phyloP scores from a whole-genome alignment of 257 asterid species.

The Plectranthus barbatus region DNA sequence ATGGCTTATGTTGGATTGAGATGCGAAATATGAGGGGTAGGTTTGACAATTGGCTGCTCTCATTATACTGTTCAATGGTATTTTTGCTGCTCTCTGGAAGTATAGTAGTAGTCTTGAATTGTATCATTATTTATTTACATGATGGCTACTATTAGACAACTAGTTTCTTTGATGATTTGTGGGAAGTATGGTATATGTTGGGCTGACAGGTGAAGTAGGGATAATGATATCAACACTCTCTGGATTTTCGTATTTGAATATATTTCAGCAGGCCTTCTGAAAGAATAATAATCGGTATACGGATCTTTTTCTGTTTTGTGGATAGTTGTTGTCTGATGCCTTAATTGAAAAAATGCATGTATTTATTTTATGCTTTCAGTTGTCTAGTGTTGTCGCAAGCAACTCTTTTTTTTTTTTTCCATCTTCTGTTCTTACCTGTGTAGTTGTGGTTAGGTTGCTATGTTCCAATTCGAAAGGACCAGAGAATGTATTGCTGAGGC shows the following conservation, averaged over 20 bases:
- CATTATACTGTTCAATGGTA: background rate
- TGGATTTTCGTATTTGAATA: background rate
- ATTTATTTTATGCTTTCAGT: constrained; percentile 2
- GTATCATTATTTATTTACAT: background rate
- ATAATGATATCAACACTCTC: background rate
- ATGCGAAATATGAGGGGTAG: background rate
- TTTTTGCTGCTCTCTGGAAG: background rate
- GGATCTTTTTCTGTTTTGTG: background rate
- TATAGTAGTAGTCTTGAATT: background rate
- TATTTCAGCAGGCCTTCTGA: background rate
- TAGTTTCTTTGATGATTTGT: background rate
- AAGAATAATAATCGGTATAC: background rate
- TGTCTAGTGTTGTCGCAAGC: background rate
- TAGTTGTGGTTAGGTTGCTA: constrained; percentile 27
- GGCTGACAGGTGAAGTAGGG: no score
- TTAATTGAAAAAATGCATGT: background rate
- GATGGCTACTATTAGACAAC: background rate
- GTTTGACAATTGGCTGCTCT: background rate
- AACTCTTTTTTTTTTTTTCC: background rate
- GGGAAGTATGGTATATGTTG: background rate
- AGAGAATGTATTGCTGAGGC: constrained; percentile 70
- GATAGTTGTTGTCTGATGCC: background rate
- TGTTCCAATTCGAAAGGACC: constrained; percentile 37
- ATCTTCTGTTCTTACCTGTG: background rate
- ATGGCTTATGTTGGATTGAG: background rate